These are phyloP conservation scores for Hemisphaericaspora lyxosophila DNA, from an alignment of 1,139 yeast species.

Conservation along the genomic window DNA sequence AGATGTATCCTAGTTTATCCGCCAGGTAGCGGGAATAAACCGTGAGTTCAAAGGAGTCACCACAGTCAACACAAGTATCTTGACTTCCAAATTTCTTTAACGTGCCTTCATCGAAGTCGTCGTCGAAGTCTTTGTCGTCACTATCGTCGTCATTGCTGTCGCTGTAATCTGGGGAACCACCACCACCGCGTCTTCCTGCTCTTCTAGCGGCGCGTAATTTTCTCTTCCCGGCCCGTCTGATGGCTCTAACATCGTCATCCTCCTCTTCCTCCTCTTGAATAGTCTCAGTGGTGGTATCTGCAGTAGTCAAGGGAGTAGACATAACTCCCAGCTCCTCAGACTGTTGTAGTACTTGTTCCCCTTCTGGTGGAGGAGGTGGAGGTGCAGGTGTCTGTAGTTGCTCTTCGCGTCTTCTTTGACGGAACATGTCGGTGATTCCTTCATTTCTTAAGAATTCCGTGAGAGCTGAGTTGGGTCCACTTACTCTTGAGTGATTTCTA, in stretches of 20 bases:
- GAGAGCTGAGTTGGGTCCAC: constrained; percentile 78
- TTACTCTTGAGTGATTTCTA: constrained; percentile 37
- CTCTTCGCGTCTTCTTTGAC: constrained; percentile 48
- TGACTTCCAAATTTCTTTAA: constrained; percentile 45
- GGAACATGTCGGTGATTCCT: constrained; percentile 83
- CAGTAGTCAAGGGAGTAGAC: constrained; percentile 6
- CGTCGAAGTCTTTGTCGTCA: constrained; percentile 32
- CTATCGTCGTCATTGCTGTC: constrained; percentile 32
- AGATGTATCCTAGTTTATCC: constrained; percentile 58
- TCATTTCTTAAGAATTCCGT: constrained; percentile 75
- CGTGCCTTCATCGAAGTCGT: constrained; percentile 19
- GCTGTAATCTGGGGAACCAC: constrained; percentile 20
- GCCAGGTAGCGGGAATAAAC: constrained; percentile 60
- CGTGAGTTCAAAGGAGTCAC: constrained; percentile 52
- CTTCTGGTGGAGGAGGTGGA: constrained; percentile 9
- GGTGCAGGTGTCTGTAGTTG: constrained; percentile 10
- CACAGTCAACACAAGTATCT: constrained; percentile 61
- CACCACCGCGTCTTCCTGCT: constrained; percentile 16
- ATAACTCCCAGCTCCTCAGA: too few species aligned
- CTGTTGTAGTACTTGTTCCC: constrained; percentile 13
- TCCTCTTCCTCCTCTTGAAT: constrained; percentile 22
- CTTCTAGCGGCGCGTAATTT: constrained; percentile 29
- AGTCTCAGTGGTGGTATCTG: constrained; percentile 10
- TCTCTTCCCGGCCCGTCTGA: constrained; percentile 42
- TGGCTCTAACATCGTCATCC: constrained; percentile 32